Base-by-base conservation (phyloP, 805 yeast species). In the Kodamaea sagamina region DNA sequence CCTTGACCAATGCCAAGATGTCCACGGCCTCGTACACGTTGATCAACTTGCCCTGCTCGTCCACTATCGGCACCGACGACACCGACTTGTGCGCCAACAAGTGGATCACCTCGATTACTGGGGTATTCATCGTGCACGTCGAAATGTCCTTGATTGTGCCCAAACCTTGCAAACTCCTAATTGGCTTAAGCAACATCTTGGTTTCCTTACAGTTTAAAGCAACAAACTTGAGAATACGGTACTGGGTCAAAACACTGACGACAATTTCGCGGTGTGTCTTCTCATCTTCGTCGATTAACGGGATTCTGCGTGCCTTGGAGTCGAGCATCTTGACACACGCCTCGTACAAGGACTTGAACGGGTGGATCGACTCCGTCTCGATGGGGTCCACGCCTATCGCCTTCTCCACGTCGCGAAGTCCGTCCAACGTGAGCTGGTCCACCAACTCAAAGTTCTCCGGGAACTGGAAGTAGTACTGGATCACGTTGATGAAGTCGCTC, bases 1-100 rank as follows among this genome's bases (percentile, higher is more conserved):
- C 96, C 64, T 90, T 92, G 46, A 93, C 89, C 53, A 93, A 72
- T 0, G 96, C 87, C 53, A 93, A 72, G 2, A 93, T 95, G 66
- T 93, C 99, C 25, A 89, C 95, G 0, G 97, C 95, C 67, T 93
- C 99, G 62, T 90, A 93, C 32, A 92, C 96, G 58, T 93, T 93
- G 50, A 89, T 75, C 50, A 93, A 71, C 46, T 64, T 67, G 26
- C 72, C 71, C 49, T 76, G 79, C 13, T 81, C 88, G 57, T 92
- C 97, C 22, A 93, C 82, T 45, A 93, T 90, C 1, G 99, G 99
- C 24, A 93, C 84, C 1, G 97, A 86, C 3, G 95, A 83, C 10
- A 93, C 93, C n/a, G 89, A 81, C 39, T 82, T 79, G 41, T 79
- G 78, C 6, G 92, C 82, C 51, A 93, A 72, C 47, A 84, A 65